Base-by-base conservation (phyloP, 1,284 basidiomycete genomes). In the Moesziomyces aphidis region DNA sequence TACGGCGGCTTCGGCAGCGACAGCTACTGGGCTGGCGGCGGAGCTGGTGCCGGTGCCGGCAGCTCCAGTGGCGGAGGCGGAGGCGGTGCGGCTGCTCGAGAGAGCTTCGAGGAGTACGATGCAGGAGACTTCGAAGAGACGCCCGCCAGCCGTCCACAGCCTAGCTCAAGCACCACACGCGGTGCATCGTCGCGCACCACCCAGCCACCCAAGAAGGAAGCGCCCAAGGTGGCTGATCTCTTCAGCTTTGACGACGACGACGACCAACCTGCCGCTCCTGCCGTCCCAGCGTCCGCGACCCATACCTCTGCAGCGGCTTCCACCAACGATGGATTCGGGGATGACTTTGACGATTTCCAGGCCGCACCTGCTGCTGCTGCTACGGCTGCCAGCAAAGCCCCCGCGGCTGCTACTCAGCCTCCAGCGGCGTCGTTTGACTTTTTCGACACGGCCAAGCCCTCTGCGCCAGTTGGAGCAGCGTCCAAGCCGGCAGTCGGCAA, bases 41-140 rank as follows among this genome's bases (percentile, higher is more conserved):
- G 88, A 49, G 76, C 87, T 4, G 87, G 87, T 53, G 87, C 89
- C 42, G 88, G 88, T 57, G 87, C 88, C 8, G 55, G 58, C 5
- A 73, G 87, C 54, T 87, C 87, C 60, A 86, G 88, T 31, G 88
- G 88, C 43, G 74, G 87, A 3, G 87, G 88, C 49, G 88, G 89
- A 47, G 87, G 88, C 49, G 88, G 89, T 46, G 87, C 88, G 59
- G 87, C 88, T 21, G 57, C 55, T 17, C 56, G 77, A 11, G 74
- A 80, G 36, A 82, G 77, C 48, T 96, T 90, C 80, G 95, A 98
- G 78, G 96, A 97, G 85, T 99, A 99, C 85, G 93, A 97, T 78
- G 97, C 96, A 5, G 96, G 97, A 1, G 97, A 97, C 60, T 93
- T 95, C 83, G 97, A 98, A 74, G 89, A 90, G 44, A 83, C 83